Conservation (phyloP, 805 yeast species). For the Grigorovia humatica region DNA sequence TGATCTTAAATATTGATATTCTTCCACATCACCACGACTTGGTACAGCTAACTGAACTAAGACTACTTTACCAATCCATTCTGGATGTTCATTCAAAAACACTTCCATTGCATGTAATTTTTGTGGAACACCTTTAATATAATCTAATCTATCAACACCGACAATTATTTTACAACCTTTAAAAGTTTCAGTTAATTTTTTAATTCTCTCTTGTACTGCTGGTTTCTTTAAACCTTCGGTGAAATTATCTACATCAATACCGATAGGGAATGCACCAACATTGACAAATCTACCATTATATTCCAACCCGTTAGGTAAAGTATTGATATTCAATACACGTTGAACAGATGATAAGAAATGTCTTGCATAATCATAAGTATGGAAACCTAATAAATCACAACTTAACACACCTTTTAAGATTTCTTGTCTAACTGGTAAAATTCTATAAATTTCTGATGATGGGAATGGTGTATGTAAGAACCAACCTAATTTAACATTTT, state of each 20-base stretch:
- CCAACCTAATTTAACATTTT: slow-evolving; percentile 74
- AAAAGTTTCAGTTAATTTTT: slow-evolving; percentile 54
- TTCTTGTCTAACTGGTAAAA: slow-evolving; percentile 89
- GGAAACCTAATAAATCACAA: slow-evolving; percentile 94
- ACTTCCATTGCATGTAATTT: slow-evolving; percentile 94
- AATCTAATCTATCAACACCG: slow-evolving; percentile 94
- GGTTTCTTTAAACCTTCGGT: slow-evolving; percentile 61
- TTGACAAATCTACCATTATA: slow-evolving; percentile 65
- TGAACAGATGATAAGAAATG: slow-evolving; percentile 88
- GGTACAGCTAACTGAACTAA: slow-evolving; percentile 97
- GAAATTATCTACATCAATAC: slow-evolving; percentile 91
- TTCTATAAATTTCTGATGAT: slow-evolving; percentile 89
- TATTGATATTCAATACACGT: slow-evolving; percentile 68
- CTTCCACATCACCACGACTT: slow-evolving; percentile 95
- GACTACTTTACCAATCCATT: slow-evolving; percentile 96
- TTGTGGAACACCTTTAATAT: slow-evolving; percentile 97
- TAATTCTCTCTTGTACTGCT: slow-evolving; percentile 55
- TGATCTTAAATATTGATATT: slow-evolving; percentile 85
- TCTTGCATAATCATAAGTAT: slow-evolving; percentile 96
- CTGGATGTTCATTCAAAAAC: slow-evolving; percentile 85
- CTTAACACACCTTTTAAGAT: slow-evolving; percentile 84
- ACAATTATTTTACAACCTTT: slow-evolving; percentile 76
- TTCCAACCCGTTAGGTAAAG: slow-evolving; percentile 85
- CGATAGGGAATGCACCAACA: slow-evolving; percentile 98
- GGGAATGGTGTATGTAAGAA: slow-evolving; percentile 98